These are phyloP conservation scores for Irpex sp. DNA, from an alignment of 1,284 basidiomycete genomes.

Conservation along the genomic window DNA sequence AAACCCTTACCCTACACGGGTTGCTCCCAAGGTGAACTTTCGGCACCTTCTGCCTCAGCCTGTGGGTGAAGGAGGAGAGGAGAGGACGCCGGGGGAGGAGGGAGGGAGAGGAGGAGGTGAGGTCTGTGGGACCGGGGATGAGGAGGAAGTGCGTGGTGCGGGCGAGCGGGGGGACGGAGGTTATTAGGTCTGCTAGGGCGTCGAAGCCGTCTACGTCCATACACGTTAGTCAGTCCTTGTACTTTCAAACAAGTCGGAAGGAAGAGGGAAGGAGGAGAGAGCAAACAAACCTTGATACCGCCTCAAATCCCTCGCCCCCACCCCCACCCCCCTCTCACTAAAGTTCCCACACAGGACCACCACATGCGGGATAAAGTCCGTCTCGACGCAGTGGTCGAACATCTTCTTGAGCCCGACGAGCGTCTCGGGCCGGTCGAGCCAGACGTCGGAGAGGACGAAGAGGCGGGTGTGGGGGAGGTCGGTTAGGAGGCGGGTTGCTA, in stretches of 20 bases:
- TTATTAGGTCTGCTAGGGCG: conserved; percentile 79
- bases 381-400: conserved; percentile 90
- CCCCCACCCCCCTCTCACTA: conserved; percentile 74
- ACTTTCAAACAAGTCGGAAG: too few relatives aligned
- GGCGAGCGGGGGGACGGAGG: conserved; percentile 75
- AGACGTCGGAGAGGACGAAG: conserved; percentile 93
- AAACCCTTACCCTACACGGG: conserved; percentile 94
- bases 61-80: conserved; percentile 67
- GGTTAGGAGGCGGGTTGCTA: conserved; percentile 55
- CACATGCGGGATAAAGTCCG: conserved; percentile 79
- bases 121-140: conserved; percentile 91
- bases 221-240: too few relatives aligned
- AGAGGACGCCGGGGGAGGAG: conserved; percentile 79
- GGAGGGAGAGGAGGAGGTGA: conserved; percentile 71
- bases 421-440: conserved; percentile 89
- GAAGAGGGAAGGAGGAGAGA: too few relatives aligned
- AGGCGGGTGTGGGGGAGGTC: conserved; percentile 81
- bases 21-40: conserved; percentile 85
- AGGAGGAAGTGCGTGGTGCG: conserved; percentile 87
- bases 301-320: conserved; percentile 77
- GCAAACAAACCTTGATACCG: conserved; percentile 78
- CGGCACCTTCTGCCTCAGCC: conserved; percentile 69
- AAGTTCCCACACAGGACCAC: conserved; percentile 97
- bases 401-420: conserved; percentile 78
- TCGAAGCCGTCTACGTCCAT: conserved; percentile 74